Percentiles rank a stretch among this genome's conserved stretches.
Evolutionary conservation across 2,329 filamentous ascomycete genomes (phyloP).

Genomic region (Neonectria faginata): DNA sequence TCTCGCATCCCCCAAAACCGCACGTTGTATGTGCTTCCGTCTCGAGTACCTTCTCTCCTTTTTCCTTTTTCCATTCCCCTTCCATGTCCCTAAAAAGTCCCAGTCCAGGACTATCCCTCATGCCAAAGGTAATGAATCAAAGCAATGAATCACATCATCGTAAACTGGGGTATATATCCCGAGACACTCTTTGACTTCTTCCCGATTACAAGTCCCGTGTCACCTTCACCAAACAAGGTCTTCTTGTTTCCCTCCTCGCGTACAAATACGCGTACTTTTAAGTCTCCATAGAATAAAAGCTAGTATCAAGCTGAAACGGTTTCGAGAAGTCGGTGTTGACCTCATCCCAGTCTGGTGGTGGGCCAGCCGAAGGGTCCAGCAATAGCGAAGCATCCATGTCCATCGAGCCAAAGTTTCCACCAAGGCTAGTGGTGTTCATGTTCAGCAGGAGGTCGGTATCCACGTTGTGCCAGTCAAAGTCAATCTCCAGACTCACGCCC

Average conservation of each 20-base stretch:
- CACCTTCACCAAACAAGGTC: slow-evolving; percentile 8
- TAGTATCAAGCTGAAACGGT: slow-evolving; percentile 64
- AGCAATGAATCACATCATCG: slow-evolving; percentile 35
- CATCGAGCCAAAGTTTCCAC: slow-evolving; percentile 31
- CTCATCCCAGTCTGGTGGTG: slow-evolving; percentile 62
- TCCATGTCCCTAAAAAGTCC: slow-evolving; percentile 24
- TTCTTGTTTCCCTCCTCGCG: slow-evolving; percentile 2
- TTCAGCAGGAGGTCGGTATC: slow-evolving; percentile 59
- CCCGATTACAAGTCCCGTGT: slow-evolving; percentile 31
- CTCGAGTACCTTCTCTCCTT: slow-evolving; percentile 11
- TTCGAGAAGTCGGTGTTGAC: slow-evolving; percentile 63
- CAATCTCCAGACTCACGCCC: slow-evolving; percentile 64
- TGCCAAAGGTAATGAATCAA: slow-evolving; percentile 20
- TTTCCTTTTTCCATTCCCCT: slow-evolving; percentile 21
- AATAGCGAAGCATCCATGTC: slow-evolving; percentile 46
- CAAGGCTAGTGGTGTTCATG: slow-evolving; percentile 52
- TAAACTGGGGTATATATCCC: slow-evolving; percentile 48
- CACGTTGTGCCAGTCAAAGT: slow-evolving; percentile 61
- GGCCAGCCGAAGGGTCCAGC: slow-evolving; percentile 37
- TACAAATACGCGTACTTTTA: slow-evolving; percentile 31
- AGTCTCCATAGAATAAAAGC: slow-evolving; percentile 51
- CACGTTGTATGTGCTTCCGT: not conserved
- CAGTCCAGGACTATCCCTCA: slow-evolving; percentile 20
- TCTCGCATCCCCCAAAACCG: slow-evolving; percentile 2
- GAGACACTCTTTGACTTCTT: slow-evolving; percentile 29